Evolutionary conservation across 495 filamentous ascomycete genomes (phyloP), one percentile per base, ranked within the genome.

Genomic region (Oidiodendron maius): DNA sequence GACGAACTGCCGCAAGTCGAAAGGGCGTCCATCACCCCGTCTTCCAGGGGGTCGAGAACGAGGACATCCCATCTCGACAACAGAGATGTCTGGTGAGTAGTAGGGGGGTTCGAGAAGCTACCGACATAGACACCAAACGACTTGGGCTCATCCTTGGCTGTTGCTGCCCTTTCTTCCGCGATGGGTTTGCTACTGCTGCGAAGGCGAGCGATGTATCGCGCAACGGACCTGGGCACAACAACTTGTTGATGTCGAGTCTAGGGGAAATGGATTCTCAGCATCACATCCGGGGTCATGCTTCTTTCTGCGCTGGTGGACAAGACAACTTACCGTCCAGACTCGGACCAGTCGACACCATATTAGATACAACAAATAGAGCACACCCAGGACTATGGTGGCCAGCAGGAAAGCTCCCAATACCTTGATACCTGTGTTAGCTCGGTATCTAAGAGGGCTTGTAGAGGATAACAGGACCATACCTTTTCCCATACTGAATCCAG

Each of bases 61-160:
- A 72, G 28, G 23, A 64, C 48, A 26, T 74, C 64, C 69, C 69
- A 74, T 60, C 59, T 64, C 17, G 58, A 59, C 0, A 74, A 57
- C 3, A 72, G 35, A 4, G 53, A 57, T 9, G 45, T 51, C 50
- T 73, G 55, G 3, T 61, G 50, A 11, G 50, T 23, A 0, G 61
- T 65, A 1, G 61, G 59, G 4, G 69, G 67, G 40, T 45, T 62
- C 4, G 49, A 51, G 9, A 74, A 55, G 10, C 40, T 37, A 1
- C 71, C 71, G 1, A 74, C 60, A 41, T 62, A 73, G 13, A 70
- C 69, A 4, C 70, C 71, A 51, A 74, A 74, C 0, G 60, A 57
- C 23, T 53, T 56, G 10, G 62, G 60, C 34, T 60, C 48, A 44
- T 48, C n/a, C n/a, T n/a, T n/a, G n/a, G n/a, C n/a, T n/a, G n/a